Evolutionary conservation across 2,329 filamentous ascomycete species (phyloP).

Genomic region (Hansfordia pulvinata): DNA sequence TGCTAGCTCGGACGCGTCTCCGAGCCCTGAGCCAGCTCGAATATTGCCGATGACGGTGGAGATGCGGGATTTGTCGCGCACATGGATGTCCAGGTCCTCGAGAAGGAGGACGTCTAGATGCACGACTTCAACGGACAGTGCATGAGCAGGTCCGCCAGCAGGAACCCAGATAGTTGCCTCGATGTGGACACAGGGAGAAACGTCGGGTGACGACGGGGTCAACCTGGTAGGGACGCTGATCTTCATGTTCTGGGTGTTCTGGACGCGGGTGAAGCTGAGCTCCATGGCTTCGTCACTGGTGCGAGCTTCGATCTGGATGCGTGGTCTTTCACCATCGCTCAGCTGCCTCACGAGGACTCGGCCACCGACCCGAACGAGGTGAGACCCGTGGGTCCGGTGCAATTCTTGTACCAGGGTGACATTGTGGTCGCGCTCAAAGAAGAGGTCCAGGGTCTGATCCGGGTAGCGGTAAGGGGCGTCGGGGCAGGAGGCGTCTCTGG

Average conservation of each 20-base stretch:
- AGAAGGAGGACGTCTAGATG: constrained; percentile 17
- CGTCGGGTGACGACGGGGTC: constrained; percentile 10
- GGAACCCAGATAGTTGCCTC: constrained; percentile 33
- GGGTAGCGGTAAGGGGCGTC: constrained; percentile 14
- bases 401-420: constrained; percentile 26
- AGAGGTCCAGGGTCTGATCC: constrained; percentile 16
- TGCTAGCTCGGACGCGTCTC: constrained; percentile 9
- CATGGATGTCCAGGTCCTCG: constrained; percentile 19
- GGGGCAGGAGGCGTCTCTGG: constrained; percentile 10
- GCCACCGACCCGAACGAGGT: constrained; percentile 25
- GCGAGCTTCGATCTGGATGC: constrained; percentile 27
- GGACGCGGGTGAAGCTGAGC: constrained; percentile 18
- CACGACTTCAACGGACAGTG: too few relatives aligned
- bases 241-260: constrained; percentile 21
- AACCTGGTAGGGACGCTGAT: constrained; percentile 23
- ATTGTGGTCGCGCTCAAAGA: constrained; percentile 20
- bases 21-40: constrained; percentile 15
- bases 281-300: constrained; percentile 28
- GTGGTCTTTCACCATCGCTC: constrained; percentile 18
- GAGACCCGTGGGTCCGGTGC: constrained; percentile 10
- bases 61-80: constrained; percentile 20
- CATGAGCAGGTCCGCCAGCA: too few relatives aligned
- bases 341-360: constrained; percentile 27
- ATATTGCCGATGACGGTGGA: constrained; percentile 24
- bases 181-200: constrained; percentile 31